Percentiles rank a stretch among this genome's conserved stretches.
Conservation (phyloP, 176 grass and related monocot species). For the Ampelocalamus luodianensis region DNA sequence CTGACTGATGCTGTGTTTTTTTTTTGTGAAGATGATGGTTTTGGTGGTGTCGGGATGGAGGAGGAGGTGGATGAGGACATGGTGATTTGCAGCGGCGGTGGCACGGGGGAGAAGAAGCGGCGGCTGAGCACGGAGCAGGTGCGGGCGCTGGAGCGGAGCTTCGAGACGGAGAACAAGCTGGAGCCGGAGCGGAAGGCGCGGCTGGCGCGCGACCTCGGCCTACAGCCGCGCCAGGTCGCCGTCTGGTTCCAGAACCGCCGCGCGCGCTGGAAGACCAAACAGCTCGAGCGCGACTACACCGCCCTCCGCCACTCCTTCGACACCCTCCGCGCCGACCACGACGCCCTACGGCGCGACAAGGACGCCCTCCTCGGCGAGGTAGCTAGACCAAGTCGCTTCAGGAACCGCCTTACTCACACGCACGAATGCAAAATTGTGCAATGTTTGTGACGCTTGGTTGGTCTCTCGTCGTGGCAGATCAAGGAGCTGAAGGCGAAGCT, state of each 20-base stretch:
- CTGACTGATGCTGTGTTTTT: slow-evolving; percentile 28
- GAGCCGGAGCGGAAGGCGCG: slow-evolving; percentile 78
- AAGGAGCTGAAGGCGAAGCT: slow-evolving; percentile 76
- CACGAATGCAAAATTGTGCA: neutral
- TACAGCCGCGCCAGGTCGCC: slow-evolving; percentile 83
- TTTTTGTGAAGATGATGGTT: slow-evolving; percentile 29
- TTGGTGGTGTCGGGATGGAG: slow-evolving; percentile 11
- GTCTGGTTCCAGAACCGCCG: slow-evolving; percentile 95
- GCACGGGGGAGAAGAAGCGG: slow-evolving; percentile 68
- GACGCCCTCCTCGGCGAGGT: slow-evolving; percentile 64
- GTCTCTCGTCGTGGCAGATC: slow-evolving; percentile 42
- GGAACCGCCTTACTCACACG: neutral
- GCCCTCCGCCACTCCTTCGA: slow-evolving; percentile 65
- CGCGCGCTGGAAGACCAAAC: slow-evolving; percentile 84
- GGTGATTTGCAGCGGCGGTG: slow-evolving; percentile 5
- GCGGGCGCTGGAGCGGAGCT: slow-evolving; percentile 69
- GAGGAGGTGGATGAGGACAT: slow-evolving; percentile 36
- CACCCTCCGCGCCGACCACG: slow-evolving; percentile 56
- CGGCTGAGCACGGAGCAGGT: slow-evolving; percentile 74
- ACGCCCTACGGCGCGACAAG: slow-evolving; percentile 62
- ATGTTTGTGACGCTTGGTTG: slow-evolving; percentile 15
- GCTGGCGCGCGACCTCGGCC: slow-evolving; percentile 72
- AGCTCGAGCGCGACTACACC: slow-evolving; percentile 72
- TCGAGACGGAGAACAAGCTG: slow-evolving; percentile 85
- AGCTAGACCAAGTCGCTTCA: neutral